Base-by-base conservation (phyloP, 2,329 filamentous ascomycete species). In the Eurotiales sp. region DNA sequence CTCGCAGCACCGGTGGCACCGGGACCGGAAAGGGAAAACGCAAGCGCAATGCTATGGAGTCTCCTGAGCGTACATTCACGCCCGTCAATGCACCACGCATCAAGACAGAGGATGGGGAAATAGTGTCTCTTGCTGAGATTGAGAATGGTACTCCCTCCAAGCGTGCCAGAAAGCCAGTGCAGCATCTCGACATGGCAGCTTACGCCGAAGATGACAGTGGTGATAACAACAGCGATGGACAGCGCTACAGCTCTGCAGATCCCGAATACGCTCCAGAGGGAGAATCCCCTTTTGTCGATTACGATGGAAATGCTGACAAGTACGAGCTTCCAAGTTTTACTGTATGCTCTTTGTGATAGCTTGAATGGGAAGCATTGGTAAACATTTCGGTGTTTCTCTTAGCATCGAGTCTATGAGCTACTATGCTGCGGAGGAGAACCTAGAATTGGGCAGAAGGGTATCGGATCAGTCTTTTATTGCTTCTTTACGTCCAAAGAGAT, bases 121-220 rank as follows among this genome's bases (percentile, higher is more conserved):
- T 15, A 29, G 12, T 12, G 10, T 39, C 43, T 12, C 25, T 52
- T 2, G 41, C 29, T 8, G 37, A 17, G 1, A 4, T 45, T 2
- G 19, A 45, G 12, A n/a, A 39, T 14, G 40, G 15, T 1, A 52
- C 51, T 0, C 51, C 51, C 2, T 48, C 44, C 15, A 52, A 52
- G 5, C 51, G 51, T 4, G 11, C 37, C 10, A 22, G 45, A 8
- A 52, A 45, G 30, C 51, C 51, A 0, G 39, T 15, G 2, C 27
- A 45, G 7, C 45, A 48, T 27, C 15, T 52, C 0, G 44, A 48
- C 19, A 49, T 52, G 51, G 19, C 45, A 3, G 17, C n/a, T 0
- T 49, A 45, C 12, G 30, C 19, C 14, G 45, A 45, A 8, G 39
- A 52, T 3, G 39, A 2, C 1, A 44, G 41, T 3, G 32, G 39